Evolutionary conservation across 2,329 filamentous ascomycete species (phyloP).

Genomic region (Chrysoporthe austroafricana): DNA sequence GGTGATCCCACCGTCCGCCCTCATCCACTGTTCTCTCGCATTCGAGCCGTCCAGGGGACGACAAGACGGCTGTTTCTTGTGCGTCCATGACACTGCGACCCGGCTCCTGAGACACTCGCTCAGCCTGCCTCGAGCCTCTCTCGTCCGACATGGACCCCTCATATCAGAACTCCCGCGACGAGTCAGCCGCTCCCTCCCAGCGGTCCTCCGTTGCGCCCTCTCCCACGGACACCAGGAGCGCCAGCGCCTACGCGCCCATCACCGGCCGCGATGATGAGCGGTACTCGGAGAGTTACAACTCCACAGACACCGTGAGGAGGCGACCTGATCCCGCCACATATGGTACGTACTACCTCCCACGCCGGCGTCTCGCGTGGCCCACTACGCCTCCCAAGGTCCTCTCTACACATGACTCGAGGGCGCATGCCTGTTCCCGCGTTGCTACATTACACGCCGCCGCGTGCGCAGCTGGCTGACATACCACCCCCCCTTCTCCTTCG

Average conservation of each 20-base stretch:
- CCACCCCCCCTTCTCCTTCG: slow-evolving; percentile 29
- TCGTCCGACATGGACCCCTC: slow-evolving; percentile 49
- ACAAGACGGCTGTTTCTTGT: neutral
- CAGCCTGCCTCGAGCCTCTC: slow-evolving; percentile 1
- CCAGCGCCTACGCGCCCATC: slow-evolving; percentile 41
- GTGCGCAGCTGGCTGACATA: slow-evolving; percentile 7
- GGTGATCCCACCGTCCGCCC: slow-evolving; percentile 1
- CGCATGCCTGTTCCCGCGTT: slow-evolving; percentile 1
- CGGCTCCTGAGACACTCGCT: slow-evolving; percentile 8
- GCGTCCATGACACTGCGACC: slow-evolving; percentile 1
- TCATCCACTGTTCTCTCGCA: neutral
- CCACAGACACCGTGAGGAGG: slow-evolving; percentile 63
- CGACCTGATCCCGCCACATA: slow-evolving; percentile 57
- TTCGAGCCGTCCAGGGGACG: neutral
- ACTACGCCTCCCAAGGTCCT: slow-evolving; percentile 12
- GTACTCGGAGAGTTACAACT: slow-evolving; percentile 59
- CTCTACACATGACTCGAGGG: neutral
- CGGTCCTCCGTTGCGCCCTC: slow-evolving; percentile 44
- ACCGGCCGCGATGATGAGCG: slow-evolving; percentile 46
- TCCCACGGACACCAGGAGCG: slow-evolving; percentile 55
- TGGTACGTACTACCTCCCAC: slow-evolving; percentile 48
- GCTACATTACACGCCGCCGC: slow-evolving; percentile 14
- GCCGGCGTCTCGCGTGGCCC: slow-evolving; percentile 14
- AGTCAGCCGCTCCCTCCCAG: slow-evolving; percentile 21
- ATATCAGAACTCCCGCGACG: slow-evolving; percentile 32